These are phyloP conservation scores for Cryoendolithus antarcticus DNA, from an alignment of 2,329 filamentous ascomycete species.

Conservation along the genomic window DNA sequence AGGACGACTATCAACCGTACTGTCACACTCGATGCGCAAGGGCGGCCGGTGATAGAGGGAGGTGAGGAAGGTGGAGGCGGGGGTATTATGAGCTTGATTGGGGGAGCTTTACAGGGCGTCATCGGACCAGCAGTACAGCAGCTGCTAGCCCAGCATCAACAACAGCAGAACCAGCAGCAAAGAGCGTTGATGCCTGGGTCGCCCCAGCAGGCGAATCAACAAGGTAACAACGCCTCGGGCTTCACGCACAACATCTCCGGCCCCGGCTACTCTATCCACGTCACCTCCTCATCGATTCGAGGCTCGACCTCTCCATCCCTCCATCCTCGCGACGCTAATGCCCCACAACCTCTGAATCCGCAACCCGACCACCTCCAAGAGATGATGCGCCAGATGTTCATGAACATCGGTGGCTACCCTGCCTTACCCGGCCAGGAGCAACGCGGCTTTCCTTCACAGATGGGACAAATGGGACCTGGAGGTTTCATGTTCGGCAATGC, in stretches of 20 bases:
- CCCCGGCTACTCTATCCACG: constrained; percentile 17
- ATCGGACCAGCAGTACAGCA: constrained; percentile 1
- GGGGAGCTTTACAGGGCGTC: constrained; percentile 11
- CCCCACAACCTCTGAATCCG: constrained; percentile 32
- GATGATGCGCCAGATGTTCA: constrained; percentile 21
- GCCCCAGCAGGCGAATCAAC: constrained; percentile 6
- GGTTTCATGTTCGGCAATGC: constrained; percentile 1
- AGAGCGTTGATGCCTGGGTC: background rate
- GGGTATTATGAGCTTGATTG: constrained; percentile 24
- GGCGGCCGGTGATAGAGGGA: constrained; percentile 10
- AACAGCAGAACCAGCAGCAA: constrained; percentile 8
- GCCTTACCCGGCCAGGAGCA: background rate
- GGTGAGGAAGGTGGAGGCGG: constrained; percentile 23
- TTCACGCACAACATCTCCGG: constrained; percentile 12
- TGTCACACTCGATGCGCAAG: constrained; percentile 10
- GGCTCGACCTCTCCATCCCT: constrained; percentile 20
- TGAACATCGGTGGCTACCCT: constrained; percentile 17
- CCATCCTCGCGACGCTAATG: constrained; percentile 39
- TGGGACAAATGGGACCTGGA: background rate
- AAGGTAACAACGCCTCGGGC: constrained; percentile 4
- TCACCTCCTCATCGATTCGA: constrained; percentile 17
- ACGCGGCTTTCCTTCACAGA: background rate
- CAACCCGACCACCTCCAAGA: constrained; percentile 19
- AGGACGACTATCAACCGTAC: constrained; percentile 31
- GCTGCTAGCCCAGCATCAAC: constrained; percentile 6